These are phyloP conservation scores for Microbotryomycetes sp. DNA, from an alignment of 1,284 basidiomycete genomes.

Conservation along the genomic window DNA sequence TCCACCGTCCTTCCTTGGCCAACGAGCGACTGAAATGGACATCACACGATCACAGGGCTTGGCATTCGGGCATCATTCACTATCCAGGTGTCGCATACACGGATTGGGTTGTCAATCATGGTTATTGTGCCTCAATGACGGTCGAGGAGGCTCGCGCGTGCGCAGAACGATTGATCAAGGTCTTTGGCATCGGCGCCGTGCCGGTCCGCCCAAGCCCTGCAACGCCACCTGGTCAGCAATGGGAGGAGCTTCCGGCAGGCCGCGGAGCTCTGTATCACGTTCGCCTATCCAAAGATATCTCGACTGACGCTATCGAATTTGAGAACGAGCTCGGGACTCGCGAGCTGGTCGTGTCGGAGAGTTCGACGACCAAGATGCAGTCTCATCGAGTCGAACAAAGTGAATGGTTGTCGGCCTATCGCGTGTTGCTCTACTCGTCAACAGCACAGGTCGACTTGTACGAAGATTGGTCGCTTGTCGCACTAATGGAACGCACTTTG, in stretches of 20 bases:
- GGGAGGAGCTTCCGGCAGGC: neutral
- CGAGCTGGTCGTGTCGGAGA: neutral
- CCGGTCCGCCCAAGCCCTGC: neutral
- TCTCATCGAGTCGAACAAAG: conserved; percentile 1
- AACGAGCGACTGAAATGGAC: neutral
- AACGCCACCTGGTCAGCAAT: neutral
- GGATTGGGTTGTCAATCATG: neutral
- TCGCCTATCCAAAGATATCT: neutral
- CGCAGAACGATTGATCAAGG: neutral
- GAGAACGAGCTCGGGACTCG: neutral
- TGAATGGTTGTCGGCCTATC: neutral
- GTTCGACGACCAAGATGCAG: neutral
- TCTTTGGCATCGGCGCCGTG: neutral
- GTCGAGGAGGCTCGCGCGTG: neutral
- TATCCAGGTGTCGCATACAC: conserved; percentile 1
- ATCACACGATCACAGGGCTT: neutral
- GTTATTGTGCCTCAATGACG: neutral
- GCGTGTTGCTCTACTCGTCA: neutral
- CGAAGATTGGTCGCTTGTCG: neutral
- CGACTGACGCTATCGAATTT: neutral
- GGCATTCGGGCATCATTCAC: conserved; percentile 1
- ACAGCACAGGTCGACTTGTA: neutral
- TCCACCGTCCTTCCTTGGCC: neutral
- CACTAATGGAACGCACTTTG: neutral
- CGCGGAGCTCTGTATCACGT: conserved; percentile 1